phyloP scores from a whole-genome alignment of 441 rosid species.

The Rhodomyrtus psidioides region DNA sequence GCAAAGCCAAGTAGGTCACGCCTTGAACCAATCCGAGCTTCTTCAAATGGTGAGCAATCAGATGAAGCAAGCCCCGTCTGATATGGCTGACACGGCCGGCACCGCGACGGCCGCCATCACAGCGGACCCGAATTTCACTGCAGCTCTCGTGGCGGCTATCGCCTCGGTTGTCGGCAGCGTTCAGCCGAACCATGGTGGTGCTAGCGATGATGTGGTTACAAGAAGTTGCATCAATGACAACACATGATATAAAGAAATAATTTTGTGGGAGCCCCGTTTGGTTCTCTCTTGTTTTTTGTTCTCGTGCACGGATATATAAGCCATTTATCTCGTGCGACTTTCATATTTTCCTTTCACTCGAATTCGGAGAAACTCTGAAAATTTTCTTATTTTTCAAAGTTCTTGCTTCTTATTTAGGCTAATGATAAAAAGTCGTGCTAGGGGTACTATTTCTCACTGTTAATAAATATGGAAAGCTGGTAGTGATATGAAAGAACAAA shows the following conservation, averaged over 20 bases:
- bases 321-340: background rate
- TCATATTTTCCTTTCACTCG: background rate
- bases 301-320: background rate
- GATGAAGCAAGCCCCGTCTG: background rate
- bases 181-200: background rate
- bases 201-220: background rate
- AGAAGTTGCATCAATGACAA: background rate
- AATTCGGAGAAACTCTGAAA: background rate
- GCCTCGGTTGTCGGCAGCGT: constrained; percentile 18
- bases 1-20: background rate
- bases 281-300: background rate
- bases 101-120: constrained; percentile 28
- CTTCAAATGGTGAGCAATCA: background rate
- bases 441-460: background rate
- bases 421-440: background rate
- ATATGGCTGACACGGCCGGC: constrained; percentile 5
- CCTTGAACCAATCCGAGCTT: background rate
- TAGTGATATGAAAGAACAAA: no score
- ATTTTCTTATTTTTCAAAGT: background rate
- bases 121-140: constrained; percentile 30
- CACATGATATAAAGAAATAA: background rate
- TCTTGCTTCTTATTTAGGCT: background rate
- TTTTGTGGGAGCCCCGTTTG: background rate
- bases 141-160: constrained; percentile 34
- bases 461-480: no score